These are phyloP conservation scores for Penicillium diatomitis DNA, from an alignment of 495 filamentous ascomycete species.

Conservation along the genomic window DNA sequence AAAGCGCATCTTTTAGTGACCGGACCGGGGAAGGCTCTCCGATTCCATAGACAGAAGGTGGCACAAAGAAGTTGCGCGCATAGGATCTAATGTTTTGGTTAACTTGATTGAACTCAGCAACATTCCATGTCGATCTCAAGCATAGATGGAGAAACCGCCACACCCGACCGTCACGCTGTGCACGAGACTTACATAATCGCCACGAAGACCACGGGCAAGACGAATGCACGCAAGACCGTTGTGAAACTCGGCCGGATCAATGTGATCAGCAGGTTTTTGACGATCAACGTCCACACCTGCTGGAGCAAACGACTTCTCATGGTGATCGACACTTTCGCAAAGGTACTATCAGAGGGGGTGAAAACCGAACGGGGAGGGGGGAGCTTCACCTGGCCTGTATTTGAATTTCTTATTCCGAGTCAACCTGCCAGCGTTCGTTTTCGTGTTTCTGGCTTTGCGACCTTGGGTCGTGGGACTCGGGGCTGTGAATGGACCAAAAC, in stretches of 20 bases:
- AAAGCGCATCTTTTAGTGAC: slow-evolving; percentile 50
- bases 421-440: too few species aligned
- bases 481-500: too few species aligned
- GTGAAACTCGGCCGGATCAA: slow-evolving; percentile 52
- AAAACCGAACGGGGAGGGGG: too few species aligned
- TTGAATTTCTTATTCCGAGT: neutral
- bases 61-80: slow-evolving; percentile 59
- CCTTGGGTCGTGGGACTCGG: too few species aligned
- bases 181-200: slow-evolving; percentile 40
- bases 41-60: slow-evolving; percentile 60
- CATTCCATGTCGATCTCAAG: too few species aligned
- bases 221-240: slow-evolving; percentile 58
- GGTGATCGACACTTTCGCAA: neutral
- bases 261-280: slow-evolving; percentile 66
- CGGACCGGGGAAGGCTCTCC: slow-evolving; percentile 46
- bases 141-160: neutral
- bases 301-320: slow-evolving; percentile 29
- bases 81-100: slow-evolving; percentile 29
- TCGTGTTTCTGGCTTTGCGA: too few species aligned
- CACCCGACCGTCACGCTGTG: neutral
- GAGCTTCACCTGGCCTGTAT: neutral
- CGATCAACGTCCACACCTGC: slow-evolving; percentile 63
- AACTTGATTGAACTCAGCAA: neutral
- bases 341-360: neutral
- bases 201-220: slow-evolving; percentile 63